Evolutionary conservation across 164 flowering plant species (phyloP), one percentile per base, ranked within the genome.

Genomic region (Magnolia sinica): DNA sequence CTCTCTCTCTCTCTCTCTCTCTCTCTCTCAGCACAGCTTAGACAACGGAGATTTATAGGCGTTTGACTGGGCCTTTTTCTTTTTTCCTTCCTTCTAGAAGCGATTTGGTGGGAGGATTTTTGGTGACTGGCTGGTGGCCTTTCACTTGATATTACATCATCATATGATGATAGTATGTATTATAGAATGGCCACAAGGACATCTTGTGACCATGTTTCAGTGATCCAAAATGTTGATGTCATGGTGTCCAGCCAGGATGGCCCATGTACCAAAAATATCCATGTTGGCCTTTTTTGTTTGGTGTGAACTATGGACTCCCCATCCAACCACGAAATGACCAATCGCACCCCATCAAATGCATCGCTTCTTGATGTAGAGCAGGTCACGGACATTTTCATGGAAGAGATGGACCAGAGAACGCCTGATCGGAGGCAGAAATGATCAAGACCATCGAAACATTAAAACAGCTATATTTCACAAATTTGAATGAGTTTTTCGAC

Each of bases 71-170:
- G 81, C 69, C 76, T 80, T 76, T 84, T 79, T 4, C 7, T 5
- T 37, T 37, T 84, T 55, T 11, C 61, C 18, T 16, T 10, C 90
- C 93, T 92, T 92, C 95, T 89, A 91, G 97, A 91, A 82, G 91
- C 68, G 91, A 91, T 95, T 92, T 92, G 97, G 95, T 91, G 89
- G 87, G 91, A 85, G 83, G 86, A 87, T 20, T 59, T 19, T 23
- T 63, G 52, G 64, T 37, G 87, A 83, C 84, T 83, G 88, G 86
- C 76, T 88, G 87, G 87, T 83, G 79, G 81, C 77, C 73, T 68
- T 59, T 78, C 77, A 74, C 16, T 72, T 83, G 79, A 78, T 85
- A 82, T 72, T 55, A 76, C 76, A 77, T 79, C 78, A 76, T 76
- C 63, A 79, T 72, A 68, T 68, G 37, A 75, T 74, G 74, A 80